These are phyloP conservation scores for Pseudogymnoascus sp. DNA, from an alignment of 2,329 filamentous ascomycete species.

Conservation along the genomic window DNA sequence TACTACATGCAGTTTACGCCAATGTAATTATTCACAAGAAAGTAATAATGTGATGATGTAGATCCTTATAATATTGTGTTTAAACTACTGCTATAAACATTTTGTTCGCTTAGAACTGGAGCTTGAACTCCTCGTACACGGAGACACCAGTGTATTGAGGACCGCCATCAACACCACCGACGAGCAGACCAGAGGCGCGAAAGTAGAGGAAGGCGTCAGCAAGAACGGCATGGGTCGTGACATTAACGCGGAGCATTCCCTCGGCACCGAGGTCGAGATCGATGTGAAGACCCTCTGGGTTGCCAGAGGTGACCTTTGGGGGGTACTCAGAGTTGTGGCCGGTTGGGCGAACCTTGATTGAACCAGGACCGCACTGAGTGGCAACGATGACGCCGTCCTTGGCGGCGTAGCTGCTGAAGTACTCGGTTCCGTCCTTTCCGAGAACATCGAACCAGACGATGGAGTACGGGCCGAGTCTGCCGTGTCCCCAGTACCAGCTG, in stretches of 20 bases:
- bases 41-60: background rate
- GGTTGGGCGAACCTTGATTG: conserved; percentile 16
- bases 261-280: background rate
- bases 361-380: conserved; percentile 23
- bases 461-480: conserved; percentile 33
- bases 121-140: background rate
- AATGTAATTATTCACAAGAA: background rate
- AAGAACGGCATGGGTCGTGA: background rate
- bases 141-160: background rate
- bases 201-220: background rate
- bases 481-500: conserved; percentile 41
- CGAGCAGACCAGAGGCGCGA: background rate
- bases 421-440: conserved; percentile 21
- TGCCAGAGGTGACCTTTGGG: conserved; percentile 4
- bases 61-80: background rate
- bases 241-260: background rate
- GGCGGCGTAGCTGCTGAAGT: conserved; percentile 26
- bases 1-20: background rate
- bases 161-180: background rate
- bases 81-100: background rate
- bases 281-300: conserved; percentile 1
- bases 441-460: conserved; percentile 38
- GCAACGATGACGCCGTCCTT: conserved; percentile 24
- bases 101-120: background rate
- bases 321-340: conserved; percentile 16